Percentiles rank a stretch among this genome's conserved stretches.
phyloP scores from a whole-genome alignment of 768 basidiomycete species.

The Kockovaella imperatae region DNA sequence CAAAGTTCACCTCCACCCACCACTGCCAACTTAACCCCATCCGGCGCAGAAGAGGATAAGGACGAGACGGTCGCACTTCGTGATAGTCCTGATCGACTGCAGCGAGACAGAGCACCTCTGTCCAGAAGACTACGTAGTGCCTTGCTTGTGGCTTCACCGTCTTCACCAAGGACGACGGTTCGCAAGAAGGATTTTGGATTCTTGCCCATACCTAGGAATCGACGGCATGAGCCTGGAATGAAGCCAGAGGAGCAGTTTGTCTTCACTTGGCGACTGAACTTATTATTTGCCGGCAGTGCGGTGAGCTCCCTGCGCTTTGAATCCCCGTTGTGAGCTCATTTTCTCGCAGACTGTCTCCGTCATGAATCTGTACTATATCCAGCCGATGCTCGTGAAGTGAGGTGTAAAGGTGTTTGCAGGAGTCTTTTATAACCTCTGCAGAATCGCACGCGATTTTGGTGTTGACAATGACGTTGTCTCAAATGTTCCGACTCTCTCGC shows the following conservation, averaged over 20 bases:
- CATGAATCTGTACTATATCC: conserved; percentile 63
- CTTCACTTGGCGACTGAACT: conserved; percentile 46
- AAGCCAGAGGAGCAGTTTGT: conserved; percentile 24
- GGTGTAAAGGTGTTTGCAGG: background rate
- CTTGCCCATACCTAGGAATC: conserved; percentile 56
- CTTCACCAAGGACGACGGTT: conserved; percentile 3
- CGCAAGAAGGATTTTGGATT: conserved; percentile 53
- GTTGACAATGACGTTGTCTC: conserved; percentile 37
- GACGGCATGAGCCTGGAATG: conserved; percentile 48
- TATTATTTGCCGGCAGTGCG: conserved; percentile 58
- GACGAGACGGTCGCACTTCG: too few relatives aligned
- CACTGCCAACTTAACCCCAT: too few relatives aligned
- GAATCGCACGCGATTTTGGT: conserved; percentile 37
- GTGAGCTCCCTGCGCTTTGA: conserved; percentile 47
- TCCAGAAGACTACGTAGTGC: background rate
- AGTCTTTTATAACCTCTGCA: conserved; percentile 11
- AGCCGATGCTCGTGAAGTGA: conserved; percentile 59
- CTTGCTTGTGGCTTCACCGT: background rate
- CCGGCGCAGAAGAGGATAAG: too few relatives aligned
- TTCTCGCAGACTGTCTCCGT: conserved; percentile 31
- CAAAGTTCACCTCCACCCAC: too few relatives aligned
- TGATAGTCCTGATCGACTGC: too few relatives aligned
- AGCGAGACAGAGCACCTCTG: too few relatives aligned
- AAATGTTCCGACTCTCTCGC: conserved; percentile 43
- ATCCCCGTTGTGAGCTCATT: background rate